Conservation (phyloP, 257 asterid species). For the Solanum bukasovii region DNA sequence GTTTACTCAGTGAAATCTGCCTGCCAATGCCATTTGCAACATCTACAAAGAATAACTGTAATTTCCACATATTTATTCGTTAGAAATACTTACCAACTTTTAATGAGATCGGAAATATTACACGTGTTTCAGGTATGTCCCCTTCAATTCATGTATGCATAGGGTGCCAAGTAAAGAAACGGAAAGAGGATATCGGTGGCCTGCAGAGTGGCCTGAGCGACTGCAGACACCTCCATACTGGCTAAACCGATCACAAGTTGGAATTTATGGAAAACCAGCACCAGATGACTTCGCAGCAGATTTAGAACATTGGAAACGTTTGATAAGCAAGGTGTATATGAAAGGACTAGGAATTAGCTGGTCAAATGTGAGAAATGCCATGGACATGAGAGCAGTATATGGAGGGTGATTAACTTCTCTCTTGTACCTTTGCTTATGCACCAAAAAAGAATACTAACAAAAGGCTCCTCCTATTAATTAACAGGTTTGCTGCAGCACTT, state of each 20-base stretch:
- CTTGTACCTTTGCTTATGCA: neutral
- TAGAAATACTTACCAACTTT: neutral
- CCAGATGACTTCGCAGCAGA: slow-evolving; percentile 72
- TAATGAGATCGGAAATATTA: neutral
- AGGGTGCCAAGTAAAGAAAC: slow-evolving; percentile 35
- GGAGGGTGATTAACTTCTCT: slow-evolving; percentile 53
- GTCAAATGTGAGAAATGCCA: slow-evolving; percentile 63
- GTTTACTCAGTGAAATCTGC: neutral
- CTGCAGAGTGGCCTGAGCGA: slow-evolving; percentile 84
- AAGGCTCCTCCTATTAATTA: neutral
- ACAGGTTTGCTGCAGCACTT: slow-evolving; percentile 83
- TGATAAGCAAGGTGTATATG: slow-evolving; percentile 46
- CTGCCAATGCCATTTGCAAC: neutral
- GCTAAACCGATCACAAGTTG: slow-evolving; percentile 58
- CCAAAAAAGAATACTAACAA: neutral
- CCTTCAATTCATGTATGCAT: slow-evolving; percentile 78
- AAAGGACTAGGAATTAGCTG: slow-evolving; percentile 64
- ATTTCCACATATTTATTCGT: neutral
- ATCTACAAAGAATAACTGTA: neutral
- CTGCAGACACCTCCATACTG: slow-evolving; percentile 59
- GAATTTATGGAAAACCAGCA: slow-evolving; percentile 75
- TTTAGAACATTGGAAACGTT: slow-evolving; percentile 55
- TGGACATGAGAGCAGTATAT: slow-evolving; percentile 92
- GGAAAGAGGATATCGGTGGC: slow-evolving; percentile 84
- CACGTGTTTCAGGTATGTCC: slow-evolving; percentile 57